Conservation (phyloP, 371 early-diverging fungal species). For the Rhizopus arrhizus region DNA sequence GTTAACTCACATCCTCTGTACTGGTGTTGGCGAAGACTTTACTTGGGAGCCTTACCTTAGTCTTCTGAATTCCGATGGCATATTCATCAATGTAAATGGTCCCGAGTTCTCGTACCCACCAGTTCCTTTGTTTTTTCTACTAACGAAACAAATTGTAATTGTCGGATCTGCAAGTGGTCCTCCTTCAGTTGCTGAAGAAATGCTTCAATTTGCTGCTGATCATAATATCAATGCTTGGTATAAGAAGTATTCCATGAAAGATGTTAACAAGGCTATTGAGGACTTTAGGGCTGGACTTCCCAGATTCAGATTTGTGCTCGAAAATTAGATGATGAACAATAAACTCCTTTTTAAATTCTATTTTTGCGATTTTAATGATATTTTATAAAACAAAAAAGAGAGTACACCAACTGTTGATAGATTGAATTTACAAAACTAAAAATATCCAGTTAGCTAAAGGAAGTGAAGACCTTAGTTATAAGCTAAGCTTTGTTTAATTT, state of each 20-base stretch:
- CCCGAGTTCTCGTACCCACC: constrained; percentile 54
- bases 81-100: constrained; percentile 61
- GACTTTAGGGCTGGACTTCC: constrained; percentile 60
- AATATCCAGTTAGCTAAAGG: too few relatives aligned
- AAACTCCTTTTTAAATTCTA: too few relatives aligned
- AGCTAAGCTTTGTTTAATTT: too few relatives aligned
- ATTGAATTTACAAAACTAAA: too few relatives aligned
- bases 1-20: constrained; percentile 42
- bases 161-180: constrained; percentile 72
- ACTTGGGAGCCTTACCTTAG: constrained; percentile 12
- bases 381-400: too few relatives aligned
- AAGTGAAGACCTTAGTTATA: too few relatives aligned
- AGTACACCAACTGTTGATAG: too few relatives aligned
- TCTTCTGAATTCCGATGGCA: constrained; percentile 30
- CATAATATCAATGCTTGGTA: constrained; percentile 63
- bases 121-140: constrained; percentile 15
- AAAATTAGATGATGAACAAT: constrained; percentile 24
- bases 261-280: constrained; percentile 62
- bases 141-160: constrained; percentile 46
- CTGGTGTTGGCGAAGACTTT: constrained; percentile 42
- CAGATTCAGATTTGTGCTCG: constrained; percentile 65
- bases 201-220: constrained; percentile 69
- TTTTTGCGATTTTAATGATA: too few relatives aligned
- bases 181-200: constrained; percentile 49
- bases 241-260: constrained; percentile 59